Percentiles rank a stretch among this genome's conserved stretches.
Evolutionary conservation across 1,284 basidiomycete genomes (phyloP).

Genomic region (Apiotrichum porosum): DNA sequence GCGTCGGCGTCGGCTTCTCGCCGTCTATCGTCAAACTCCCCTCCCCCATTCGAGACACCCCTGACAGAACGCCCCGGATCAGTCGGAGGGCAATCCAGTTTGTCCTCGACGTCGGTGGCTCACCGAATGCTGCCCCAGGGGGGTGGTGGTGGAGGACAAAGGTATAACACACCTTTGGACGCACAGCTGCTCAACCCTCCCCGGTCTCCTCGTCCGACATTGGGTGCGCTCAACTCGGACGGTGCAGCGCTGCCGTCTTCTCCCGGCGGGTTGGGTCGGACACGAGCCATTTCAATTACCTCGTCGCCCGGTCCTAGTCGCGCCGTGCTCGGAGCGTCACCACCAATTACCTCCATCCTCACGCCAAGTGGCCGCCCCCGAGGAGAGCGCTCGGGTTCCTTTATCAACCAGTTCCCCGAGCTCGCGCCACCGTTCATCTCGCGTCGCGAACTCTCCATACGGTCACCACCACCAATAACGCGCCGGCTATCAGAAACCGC

Average conservation of each 20-base stretch:
- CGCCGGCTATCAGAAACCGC: conserved; percentile 13
- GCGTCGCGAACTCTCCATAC: conserved; percentile 2
- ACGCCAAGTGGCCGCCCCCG: neutral
- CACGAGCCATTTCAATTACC: neutral
- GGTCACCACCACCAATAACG: neutral
- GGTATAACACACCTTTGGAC: too few relatives aligned
- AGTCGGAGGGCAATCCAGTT: too few relatives aligned
- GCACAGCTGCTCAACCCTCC: too few relatives aligned
- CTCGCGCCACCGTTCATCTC: conserved; percentile 13
- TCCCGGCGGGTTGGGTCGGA: neutral
- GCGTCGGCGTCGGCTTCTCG: conserved; percentile 2
- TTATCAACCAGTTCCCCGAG: conserved; percentile 11
- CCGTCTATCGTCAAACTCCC: conserved; percentile 7
- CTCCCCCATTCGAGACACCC: neutral
- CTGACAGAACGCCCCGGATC: neutral
- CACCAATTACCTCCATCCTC: neutral
- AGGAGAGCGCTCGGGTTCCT: neutral
- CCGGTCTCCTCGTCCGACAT: too few relatives aligned
- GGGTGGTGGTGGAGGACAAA: too few relatives aligned
- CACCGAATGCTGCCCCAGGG: too few relatives aligned
- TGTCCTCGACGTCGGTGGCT: too few relatives aligned
- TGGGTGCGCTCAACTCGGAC: too few relatives aligned
- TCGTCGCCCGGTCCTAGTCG: neutral
- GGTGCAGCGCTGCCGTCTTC: too few relatives aligned
- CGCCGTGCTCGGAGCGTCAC: neutral